Base-by-base conservation (phyloP, 2,329 filamentous ascomycete species). In the Penicillium sp. region DNA sequence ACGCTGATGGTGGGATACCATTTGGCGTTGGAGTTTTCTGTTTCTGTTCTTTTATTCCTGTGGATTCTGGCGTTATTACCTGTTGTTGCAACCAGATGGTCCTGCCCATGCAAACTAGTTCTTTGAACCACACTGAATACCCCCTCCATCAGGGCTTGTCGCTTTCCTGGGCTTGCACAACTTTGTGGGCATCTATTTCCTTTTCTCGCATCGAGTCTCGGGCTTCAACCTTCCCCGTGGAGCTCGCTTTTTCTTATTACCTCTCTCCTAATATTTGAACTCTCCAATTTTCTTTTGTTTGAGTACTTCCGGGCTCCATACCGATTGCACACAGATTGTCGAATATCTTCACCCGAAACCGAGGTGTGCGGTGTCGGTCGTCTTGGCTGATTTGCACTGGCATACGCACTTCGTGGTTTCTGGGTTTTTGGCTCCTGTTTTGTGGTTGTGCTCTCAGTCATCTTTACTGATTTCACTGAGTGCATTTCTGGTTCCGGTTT, bases 311-410 rank as follows among this genome's bases (percentile, higher is more conserved):
- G 23, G 31, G 31, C 42, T 37, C 31, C 49, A 46, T 45, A 29
- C 31, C 50, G 31, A 37, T 41, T 25, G 27, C 31, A 12, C 22
- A 35, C 37, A 51, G 35, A 25, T 25, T 46, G 31, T 46, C 41
- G 29, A 52, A 46, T 37, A 20, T 25, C 35, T 44, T 2, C 22
- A 46, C 27, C 29, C 42, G 26, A 22, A 22, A 12, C 4, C 11
- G 51, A 23, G 23, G 31, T 23, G 35, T 49, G 53, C 27, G 12
- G 46, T 51, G 59, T 67, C 57, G 71, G 70, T 73, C 70, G 60
- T 72, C 71, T 73, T 73, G 18, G 65, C 46, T 73, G 71, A 51
- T 69, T 64, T 65, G 70, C 54, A 73, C 71, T 72, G 64, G 51
- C 54, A 41, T 33, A 20, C 29, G 35, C 43, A 45, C 42, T 31